Conservation (phyloP, 1,284 basidiomycete genomes). For the Melampsora americana region DNA sequence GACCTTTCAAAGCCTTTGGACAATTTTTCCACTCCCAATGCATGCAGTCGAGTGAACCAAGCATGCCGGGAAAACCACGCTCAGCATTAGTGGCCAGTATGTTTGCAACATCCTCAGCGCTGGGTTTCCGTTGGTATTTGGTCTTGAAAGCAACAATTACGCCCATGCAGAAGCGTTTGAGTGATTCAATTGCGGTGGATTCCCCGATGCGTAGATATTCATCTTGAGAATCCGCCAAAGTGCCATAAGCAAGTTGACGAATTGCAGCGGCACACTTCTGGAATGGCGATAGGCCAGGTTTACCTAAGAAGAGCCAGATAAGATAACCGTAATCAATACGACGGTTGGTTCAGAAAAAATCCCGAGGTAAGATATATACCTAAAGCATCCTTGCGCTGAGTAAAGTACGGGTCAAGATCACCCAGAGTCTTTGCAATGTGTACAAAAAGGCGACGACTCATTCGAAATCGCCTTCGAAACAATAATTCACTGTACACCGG, state of each 20-base stretch:
- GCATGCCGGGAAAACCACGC: constrained; percentile 15
- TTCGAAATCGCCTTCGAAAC: too few species aligned
- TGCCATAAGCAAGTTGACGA: not conserved
- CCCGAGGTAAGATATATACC: too few species aligned
- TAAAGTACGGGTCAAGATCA: too few species aligned
- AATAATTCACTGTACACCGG: too few species aligned
- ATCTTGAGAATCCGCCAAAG: not conserved
- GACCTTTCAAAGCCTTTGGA: constrained; percentile 1
- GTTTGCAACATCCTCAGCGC: not conserved
- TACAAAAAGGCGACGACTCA: too few species aligned
- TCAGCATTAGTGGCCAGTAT: not conserved
- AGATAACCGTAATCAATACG: too few species aligned
- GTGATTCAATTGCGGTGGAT: not conserved
- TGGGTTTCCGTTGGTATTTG: not conserved
- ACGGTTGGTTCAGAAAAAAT: too few species aligned
- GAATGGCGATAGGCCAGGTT: not conserved
- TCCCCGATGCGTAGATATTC: constrained; percentile 4
- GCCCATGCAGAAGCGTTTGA: constrained; percentile 8
- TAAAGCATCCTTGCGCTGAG: not conserved
- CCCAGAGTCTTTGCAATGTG: too few species aligned
- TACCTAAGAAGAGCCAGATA: not conserved
- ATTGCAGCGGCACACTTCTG: too few species aligned
- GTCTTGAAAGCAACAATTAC: not conserved
- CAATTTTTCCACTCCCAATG: too few species aligned
- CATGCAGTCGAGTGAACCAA: constrained; percentile 14